Conservation (phyloP, 495 filamentous ascomycete species). For the Bombardia bombarda region DNA sequence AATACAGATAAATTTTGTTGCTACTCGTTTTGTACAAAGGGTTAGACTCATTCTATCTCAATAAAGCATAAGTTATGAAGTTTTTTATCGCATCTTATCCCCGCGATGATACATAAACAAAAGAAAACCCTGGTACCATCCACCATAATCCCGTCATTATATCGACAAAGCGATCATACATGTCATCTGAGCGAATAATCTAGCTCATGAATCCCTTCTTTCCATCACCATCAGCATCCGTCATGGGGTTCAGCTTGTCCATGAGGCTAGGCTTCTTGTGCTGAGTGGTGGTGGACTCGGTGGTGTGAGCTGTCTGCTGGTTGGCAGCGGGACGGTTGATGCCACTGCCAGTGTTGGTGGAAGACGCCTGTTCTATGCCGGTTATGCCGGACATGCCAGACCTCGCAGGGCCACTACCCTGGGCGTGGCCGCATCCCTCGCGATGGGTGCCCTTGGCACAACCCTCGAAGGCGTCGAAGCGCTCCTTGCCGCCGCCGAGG, state of each 20-base stretch:
- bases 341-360: neutral
- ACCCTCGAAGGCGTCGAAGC: constrained; percentile 48
- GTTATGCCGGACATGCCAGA: neutral
- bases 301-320: too few relatives aligned
- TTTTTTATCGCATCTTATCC: too few relatives aligned
- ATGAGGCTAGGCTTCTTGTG: constrained; percentile 29
- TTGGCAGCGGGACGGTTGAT: too few relatives aligned
- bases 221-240: constrained; percentile 8
- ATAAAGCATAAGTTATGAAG: too few relatives aligned
- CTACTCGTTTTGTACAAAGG: too few relatives aligned
- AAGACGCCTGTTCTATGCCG: neutral
- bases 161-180: too few relatives aligned
- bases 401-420: neutral
- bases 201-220: constrained; percentile 3
- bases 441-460: constrained; percentile 14
- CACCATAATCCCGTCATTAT: too few relatives aligned
- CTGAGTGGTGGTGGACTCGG: constrained; percentile 1
- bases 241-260: constrained; percentile 40
- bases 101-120: too few relatives aligned
- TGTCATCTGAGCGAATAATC: too few relatives aligned
- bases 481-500: constrained; percentile 45
- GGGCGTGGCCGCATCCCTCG: constrained; percentile 2
- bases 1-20: too few relatives aligned
- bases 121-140: too few relatives aligned
- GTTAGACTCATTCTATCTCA: too few relatives aligned